These are phyloP conservation scores for Straminergon stramineum DNA, from an alignment of 225 moss, liverwort and hornwort genomes.

Conservation along the genomic window DNA sequence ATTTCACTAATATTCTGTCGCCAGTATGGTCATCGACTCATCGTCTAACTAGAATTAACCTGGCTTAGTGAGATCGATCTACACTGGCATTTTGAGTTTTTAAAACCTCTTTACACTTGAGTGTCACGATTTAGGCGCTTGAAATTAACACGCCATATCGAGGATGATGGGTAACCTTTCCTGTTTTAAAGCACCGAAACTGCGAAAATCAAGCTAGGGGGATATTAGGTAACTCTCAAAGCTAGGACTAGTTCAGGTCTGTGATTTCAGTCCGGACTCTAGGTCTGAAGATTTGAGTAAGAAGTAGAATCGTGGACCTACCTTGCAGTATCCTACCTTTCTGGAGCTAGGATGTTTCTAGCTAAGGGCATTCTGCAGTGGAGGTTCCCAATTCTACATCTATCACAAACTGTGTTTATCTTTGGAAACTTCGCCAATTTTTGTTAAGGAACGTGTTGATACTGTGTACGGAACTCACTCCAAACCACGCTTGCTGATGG, in stretches of 20 bases:
- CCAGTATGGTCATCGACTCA: not conserved
- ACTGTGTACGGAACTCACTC: not conserved
- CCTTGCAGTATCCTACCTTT: not conserved
- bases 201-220: not conserved
- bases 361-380: not conserved
- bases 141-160: too few relatives aligned
- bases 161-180: not conserved
- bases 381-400: too few relatives aligned
- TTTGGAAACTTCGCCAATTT: not conserved
- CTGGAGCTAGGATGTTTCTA: not conserved
- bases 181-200: too few relatives aligned
- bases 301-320: not conserved
- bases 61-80: not conserved
- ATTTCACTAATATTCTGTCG: not conserved
- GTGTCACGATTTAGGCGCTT: not conserved
- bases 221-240: too few relatives aligned
- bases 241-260: too few relatives aligned
- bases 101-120: too few relatives aligned
- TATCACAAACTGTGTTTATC: not conserved
- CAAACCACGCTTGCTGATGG: not conserved
- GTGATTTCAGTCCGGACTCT: not conserved
- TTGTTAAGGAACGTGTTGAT: not conserved
- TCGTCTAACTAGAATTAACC: too few relatives aligned
- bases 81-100: not conserved
- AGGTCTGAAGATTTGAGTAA: too few relatives aligned